Evolutionary conservation across 139 green algal species (phyloP).

Genomic region (Coelastrella sp.): DNA sequence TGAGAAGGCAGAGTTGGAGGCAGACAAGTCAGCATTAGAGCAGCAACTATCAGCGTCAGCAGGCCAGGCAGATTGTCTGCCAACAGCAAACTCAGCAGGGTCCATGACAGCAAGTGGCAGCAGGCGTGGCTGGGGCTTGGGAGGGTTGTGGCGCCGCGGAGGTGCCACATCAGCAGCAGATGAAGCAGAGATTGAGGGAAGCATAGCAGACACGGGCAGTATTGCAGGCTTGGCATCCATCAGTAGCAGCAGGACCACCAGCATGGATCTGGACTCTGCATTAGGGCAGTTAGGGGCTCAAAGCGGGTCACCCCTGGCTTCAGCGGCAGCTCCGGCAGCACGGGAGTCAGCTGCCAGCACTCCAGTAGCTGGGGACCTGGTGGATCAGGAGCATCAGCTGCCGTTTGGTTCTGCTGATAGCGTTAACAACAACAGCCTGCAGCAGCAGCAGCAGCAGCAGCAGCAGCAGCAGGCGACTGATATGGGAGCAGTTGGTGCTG

Average conservation of each 20-base stretch:
- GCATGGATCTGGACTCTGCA: slow-evolving; percentile 29
- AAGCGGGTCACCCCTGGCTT: not conserved
- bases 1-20: slow-evolving; percentile 48
- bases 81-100: not conserved
- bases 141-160: not conserved
- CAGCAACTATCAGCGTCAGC: not conserved
- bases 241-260: slow-evolving; percentile 30
- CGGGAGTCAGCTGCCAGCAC: not conserved
- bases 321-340: not conserved
- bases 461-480: not conserved
- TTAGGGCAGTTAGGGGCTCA: not conserved
- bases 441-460: slow-evolving; percentile 22
- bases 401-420: not conserved
- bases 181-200: not conserved
- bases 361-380: not conserved
- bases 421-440: not conserved
- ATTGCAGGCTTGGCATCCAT: not conserved
- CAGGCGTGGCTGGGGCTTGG: slow-evolving; percentile 10
- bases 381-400: not conserved
- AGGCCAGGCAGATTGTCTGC: not conserved
- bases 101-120: not conserved
- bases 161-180: not conserved
- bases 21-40: slow-evolving; percentile 28
- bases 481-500: not conserved
- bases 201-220: slow-evolving; percentile 3